phyloP scores from a whole-genome alignment of 2,329 filamentous ascomycete species.

The Colletotrichum cordylinicola region DNA sequence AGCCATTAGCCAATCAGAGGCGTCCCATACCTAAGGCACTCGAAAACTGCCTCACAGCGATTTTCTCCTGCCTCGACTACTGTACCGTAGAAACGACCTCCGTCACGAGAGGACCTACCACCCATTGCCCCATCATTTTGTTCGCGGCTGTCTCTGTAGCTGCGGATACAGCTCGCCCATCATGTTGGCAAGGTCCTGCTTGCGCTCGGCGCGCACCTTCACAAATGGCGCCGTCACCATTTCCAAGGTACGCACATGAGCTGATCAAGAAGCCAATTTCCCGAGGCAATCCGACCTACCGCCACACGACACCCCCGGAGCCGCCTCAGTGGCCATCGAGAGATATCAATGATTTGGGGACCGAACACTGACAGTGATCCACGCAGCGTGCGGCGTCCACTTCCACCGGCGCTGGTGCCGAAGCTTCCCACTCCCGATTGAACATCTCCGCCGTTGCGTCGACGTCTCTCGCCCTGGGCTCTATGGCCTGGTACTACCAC shows the following conservation, averaged over 20 bases:
- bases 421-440: constrained; percentile 76
- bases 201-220: constrained; percentile 88
- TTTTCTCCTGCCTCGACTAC: constrained; percentile 22
- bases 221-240: constrained; percentile 76
- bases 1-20: constrained; percentile 13
- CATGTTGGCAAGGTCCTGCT: constrained; percentile 93
- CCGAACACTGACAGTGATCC: constrained; percentile 42
- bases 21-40: constrained; percentile 21
- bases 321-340: constrained; percentile 23
- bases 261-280: constrained; percentile 38
- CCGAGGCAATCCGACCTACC: constrained; percentile 37
- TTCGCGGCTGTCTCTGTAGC: constrained; percentile 37
- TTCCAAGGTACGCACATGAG: constrained; percentile 71
- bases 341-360: constrained; percentile 23
- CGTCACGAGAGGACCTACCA: constrained; percentile 28
- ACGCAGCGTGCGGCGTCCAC: constrained; percentile 72
- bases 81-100: constrained; percentile 22
- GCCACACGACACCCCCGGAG: constrained; percentile 11
- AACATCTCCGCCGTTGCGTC: constrained; percentile 88
- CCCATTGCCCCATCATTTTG: constrained; percentile 41
- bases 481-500: constrained; percentile 96
- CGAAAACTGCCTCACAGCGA: constrained; percentile 24
- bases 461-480: constrained; percentile 85
- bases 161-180: constrained; percentile 56
- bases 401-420: constrained; percentile 74